Conservation (phyloP, 1,139 yeast species). For the Spencermartinsiella ligniputridi region DNA sequence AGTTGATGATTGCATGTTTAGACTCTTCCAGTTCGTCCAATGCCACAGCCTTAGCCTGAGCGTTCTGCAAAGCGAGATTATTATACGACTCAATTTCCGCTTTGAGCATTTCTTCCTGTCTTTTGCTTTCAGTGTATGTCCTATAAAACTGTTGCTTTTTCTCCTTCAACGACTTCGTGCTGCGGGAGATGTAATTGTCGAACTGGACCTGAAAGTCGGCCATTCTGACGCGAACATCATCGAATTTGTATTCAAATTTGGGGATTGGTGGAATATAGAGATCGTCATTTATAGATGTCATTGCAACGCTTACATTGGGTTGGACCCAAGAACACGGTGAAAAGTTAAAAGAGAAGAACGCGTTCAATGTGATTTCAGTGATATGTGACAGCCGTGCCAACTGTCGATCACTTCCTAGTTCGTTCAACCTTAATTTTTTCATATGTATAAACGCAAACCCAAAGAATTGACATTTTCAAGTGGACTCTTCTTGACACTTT, state of each 20-base stretch:
- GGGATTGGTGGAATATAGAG: slow-evolving; percentile 16
- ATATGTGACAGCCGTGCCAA: too few species aligned
- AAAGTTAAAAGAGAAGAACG: too few species aligned
- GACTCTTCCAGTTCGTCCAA: slow-evolving; percentile 24
- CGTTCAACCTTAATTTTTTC: too few species aligned
- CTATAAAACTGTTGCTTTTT: slow-evolving; percentile 22
- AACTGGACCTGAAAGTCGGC: slow-evolving; percentile 25
- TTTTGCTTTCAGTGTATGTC: slow-evolving; percentile 22
- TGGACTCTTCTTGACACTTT: too few species aligned
- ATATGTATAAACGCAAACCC: too few species aligned
- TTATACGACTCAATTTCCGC: slow-evolving; percentile 24
- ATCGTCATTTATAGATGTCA: background rate
- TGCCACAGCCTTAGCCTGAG: slow-evolving; percentile 20
- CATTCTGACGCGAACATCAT: slow-evolving; percentile 22
- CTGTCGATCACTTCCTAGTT: too few species aligned
- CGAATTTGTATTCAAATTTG: slow-evolving; percentile 24
- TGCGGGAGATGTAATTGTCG: slow-evolving; percentile 22
- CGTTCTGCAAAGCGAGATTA: slow-evolving; percentile 22
- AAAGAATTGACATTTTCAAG: too few species aligned
- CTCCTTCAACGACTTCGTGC: slow-evolving; percentile 22
- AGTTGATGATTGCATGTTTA: slow-evolving; percentile 18
- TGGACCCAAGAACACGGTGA: too few species aligned
- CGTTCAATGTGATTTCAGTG: too few species aligned
- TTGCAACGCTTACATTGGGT: too few species aligned
- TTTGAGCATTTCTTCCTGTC: slow-evolving; percentile 21